Percentiles rank a stretch among this genome's conserved stretches.
These are phyloP conservation scores for Tolypocladium sp. DNA, from an alignment of 2,329 filamentous ascomycete species.

Conservation along the genomic window DNA sequence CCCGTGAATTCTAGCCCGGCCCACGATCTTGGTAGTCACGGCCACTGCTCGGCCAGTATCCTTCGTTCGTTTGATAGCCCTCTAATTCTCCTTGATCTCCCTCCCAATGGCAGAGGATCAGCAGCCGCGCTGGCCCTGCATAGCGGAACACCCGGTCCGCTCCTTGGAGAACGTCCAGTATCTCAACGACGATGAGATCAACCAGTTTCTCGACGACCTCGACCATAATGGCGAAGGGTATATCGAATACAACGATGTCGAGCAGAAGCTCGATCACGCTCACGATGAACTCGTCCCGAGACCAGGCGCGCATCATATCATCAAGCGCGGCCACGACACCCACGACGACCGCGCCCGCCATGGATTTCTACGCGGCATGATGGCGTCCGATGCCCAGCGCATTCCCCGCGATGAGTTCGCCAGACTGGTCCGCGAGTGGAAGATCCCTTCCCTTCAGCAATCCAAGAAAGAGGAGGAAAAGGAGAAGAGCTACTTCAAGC, in stretches of 20 bases:
- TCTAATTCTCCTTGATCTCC: too few relatives aligned
- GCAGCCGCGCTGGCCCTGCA: too few relatives aligned
- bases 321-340: too few relatives aligned
- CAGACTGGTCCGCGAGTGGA: constrained; percentile 32
- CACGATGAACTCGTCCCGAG: too few relatives aligned
- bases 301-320: too few relatives aligned
- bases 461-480: constrained; percentile 36
- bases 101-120: too few relatives aligned
- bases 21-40: too few relatives aligned
- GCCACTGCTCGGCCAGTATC: too few relatives aligned
- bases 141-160: too few relatives aligned
- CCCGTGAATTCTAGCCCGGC: too few relatives aligned
- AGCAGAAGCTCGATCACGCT: constrained; percentile 40
- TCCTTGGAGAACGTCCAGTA: constrained; percentile 9
- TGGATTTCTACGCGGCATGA: constrained; percentile 40
- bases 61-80: too few relatives aligned
- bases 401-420: constrained; percentile 40
- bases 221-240: constrained; percentile 41
- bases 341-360: constrained; percentile 32
- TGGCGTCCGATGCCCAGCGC: constrained; percentile 30
- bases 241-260: constrained; percentile 43
- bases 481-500: constrained; percentile 34
- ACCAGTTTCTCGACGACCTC: constrained; percentile 40
- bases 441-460: constrained; percentile 37
- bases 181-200: constrained; percentile 38